Base-by-base conservation (phyloP, 495 filamentous ascomycete genomes). In the Aspergillus indologenus region DNA sequence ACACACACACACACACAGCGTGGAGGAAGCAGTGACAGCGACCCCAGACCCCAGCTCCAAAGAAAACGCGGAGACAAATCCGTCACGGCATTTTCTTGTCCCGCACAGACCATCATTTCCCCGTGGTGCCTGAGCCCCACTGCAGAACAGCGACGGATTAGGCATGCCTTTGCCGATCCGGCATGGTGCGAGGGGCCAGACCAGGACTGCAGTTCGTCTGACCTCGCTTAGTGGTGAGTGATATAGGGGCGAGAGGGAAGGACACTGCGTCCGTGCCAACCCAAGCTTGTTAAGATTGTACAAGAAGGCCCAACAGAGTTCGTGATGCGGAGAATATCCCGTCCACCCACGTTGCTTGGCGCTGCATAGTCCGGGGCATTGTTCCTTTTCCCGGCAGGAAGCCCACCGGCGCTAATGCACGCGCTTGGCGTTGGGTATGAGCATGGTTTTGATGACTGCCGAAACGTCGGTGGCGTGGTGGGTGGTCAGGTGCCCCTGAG, bases 61-160 rank as follows among this genome's bases (percentile, higher is more conserved):
- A 59, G 5, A 15, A 18, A 47, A 59, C 57, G 57, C 23, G 29
- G 26, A 54, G 50, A 54, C 57, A 11, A n/a, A 59, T 59, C 54
- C 57, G 51, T 59, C 57, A 59, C 57, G 57, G 57, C 23, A 57
- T 9, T 50, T 56, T 23, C 21, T 0, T 20, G n/a, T 55, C 21
- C 5, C 34, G 34, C 34, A 40, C 34, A 40, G 34, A 40, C 34
- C 34, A 40, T 40, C 34, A 40, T 40, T 15, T 40, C 34, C 26
- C n/a, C 4, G 26, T 3, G 34, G 34, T 40, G 34, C 6, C 34
- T 40, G 34, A 15, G 6, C 7, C 7, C 5, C 12, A 8, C 34
- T 40, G 34, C 34, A 40, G 34, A 40, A 18, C 23, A 8, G 23
- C 14, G 15, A 22, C 18, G 45, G 45, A 15, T 15, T 11, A 23